phyloP scores from a whole-genome alignment of 441 rosid species.

The Cnidoscolus chayamansa region DNA sequence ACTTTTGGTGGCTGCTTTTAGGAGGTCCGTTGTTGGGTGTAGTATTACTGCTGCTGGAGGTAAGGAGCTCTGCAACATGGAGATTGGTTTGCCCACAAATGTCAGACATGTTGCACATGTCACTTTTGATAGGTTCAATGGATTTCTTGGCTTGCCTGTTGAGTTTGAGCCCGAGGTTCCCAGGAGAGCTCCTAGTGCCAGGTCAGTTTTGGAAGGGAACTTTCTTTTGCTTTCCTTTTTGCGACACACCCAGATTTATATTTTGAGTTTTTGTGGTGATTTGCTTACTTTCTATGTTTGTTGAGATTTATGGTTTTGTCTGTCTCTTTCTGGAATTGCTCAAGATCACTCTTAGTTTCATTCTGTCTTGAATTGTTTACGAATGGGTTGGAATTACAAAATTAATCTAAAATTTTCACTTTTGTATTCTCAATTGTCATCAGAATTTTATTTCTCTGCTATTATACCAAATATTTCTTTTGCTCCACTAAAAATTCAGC shows the following conservation, averaged over 20 bases:
- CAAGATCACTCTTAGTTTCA: not conserved
- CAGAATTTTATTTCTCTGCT: not conserved
- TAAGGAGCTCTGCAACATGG: constrained; percentile 60
- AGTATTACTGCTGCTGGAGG: constrained; percentile 39
- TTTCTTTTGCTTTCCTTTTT: not conserved
- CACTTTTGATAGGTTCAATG: constrained; percentile 82
- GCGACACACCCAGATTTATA: not conserved
- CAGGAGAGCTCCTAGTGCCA: constrained; percentile 80
- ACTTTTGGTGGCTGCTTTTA: constrained; percentile 59
- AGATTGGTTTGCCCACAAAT: constrained; percentile 72
- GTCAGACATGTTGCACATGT: constrained; percentile 78
- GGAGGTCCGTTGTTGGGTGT: constrained; percentile 74
- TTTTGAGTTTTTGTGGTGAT: not conserved
- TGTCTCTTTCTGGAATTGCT: not conserved
- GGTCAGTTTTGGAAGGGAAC: constrained; percentile 40
- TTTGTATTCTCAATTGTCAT: too few relatives aligned
- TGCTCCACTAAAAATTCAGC: not conserved
- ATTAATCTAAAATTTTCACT: constrained; percentile 1
- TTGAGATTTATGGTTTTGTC: constrained; percentile 1
- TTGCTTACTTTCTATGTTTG: not conserved
- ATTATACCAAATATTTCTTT: not conserved
- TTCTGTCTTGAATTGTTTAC: constrained; percentile 5
- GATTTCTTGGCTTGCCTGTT: constrained; percentile 75
- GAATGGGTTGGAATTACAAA: not conserved
- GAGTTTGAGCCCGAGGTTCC: constrained; percentile 87